Conservation (phyloP, 1,284 basidiomycete species). For the Trichosporon coremiiforme region DNA sequence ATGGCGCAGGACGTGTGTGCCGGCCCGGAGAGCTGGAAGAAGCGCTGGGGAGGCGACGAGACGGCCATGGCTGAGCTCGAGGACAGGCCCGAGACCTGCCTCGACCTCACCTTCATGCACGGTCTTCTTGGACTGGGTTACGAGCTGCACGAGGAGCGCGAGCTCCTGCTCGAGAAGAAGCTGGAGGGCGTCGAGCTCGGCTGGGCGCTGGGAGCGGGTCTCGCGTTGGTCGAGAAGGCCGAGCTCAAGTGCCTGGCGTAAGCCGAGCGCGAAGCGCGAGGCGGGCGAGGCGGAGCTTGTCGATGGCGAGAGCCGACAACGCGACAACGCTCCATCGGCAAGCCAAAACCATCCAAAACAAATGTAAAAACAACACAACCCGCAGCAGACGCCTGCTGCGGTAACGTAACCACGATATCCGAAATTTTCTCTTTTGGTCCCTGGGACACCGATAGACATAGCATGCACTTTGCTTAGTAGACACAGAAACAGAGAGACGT, state of each 20-base stretch:
- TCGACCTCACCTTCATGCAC: conserved; percentile 96
- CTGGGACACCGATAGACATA: too few species aligned
- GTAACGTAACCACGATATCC: too few species aligned
- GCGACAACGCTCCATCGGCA: too few species aligned
- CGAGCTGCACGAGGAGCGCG: conserved; percentile 70
- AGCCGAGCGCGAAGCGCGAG: conserved; percentile 2
- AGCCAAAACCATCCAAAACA: too few species aligned
- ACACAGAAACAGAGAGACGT: too few species aligned
- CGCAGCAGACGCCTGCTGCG: too few species aligned
- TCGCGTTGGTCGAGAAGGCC: conserved; percentile 63
- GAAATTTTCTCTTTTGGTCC: too few species aligned
- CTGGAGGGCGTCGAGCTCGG: conserved; percentile 89
- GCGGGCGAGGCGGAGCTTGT: neutral
- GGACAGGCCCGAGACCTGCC: conserved; percentile 87
- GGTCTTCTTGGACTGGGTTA: conserved; percentile 78
- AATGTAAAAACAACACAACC: too few species aligned
- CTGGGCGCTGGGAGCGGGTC: conserved; percentile 86
- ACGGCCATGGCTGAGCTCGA: conserved; percentile 73
- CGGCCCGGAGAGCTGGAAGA: conserved; percentile 66
- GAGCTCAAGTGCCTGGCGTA: conserved; percentile 53
- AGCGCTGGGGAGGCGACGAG: conserved; percentile 56
- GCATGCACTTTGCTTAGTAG: too few species aligned
- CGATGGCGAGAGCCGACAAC: too few species aligned
- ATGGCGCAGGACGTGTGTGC: conserved; percentile 73
- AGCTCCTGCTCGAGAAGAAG: conserved; percentile 82